Conservation (phyloP, 345 rosid species). For the Eucalyptus albens region DNA sequence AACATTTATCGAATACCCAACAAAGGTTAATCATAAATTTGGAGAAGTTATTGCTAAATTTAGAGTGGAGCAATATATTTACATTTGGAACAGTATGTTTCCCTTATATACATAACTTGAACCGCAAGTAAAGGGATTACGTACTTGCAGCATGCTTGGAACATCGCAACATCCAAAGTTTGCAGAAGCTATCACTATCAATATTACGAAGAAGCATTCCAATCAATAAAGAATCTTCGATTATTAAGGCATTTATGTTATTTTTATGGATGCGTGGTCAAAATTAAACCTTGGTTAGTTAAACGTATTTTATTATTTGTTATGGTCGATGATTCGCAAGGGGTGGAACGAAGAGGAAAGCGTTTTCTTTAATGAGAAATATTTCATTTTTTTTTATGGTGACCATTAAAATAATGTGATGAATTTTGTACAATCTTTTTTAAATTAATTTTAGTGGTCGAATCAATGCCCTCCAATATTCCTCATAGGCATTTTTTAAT, state of each 20-base stretch:
- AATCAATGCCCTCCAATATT: background rate
- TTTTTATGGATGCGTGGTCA: background rate
- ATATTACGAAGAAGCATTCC: fast-evolving
- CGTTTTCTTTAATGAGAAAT: background rate
- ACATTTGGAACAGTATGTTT: too few species aligned
- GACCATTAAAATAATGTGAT: background rate
- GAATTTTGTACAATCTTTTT: fast-evolving
- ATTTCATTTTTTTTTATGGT: background rate
- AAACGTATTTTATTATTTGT: background rate
- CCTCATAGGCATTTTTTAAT: background rate
- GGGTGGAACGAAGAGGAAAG: fast-evolving
- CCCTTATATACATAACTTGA: background rate
- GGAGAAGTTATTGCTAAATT: background rate
- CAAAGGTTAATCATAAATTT: background rate
- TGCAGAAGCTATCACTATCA: background rate
- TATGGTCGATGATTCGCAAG: background rate
- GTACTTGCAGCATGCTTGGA: background rate
- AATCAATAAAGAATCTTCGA: background rate
- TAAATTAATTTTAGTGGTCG: background rate
- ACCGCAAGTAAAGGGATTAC: background rate
- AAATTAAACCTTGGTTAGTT: background rate
- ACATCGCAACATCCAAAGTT: background rate
- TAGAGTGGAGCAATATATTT: too few species aligned
- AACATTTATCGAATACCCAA: background rate
- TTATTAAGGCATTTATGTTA: background rate